These are phyloP conservation scores for Veloporphyrellus conicus DNA, from an alignment of 1,284 basidiomycete genomes.

Conservation along the genomic window DNA sequence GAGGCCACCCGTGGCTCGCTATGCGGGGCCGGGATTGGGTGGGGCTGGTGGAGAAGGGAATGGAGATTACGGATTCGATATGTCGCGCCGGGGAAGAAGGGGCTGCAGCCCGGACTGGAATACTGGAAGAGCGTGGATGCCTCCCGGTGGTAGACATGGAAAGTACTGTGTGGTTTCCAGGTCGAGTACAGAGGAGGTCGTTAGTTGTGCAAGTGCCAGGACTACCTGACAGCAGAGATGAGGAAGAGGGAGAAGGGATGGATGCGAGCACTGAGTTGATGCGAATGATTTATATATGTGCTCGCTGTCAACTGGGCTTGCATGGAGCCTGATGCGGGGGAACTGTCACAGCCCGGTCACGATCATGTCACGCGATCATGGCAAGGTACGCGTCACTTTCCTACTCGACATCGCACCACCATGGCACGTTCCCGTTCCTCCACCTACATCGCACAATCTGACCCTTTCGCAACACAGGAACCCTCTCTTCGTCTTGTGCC, in stretches of 20 bases:
- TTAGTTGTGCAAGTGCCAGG: background rate
- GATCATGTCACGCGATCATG: slow-evolving; percentile 19
- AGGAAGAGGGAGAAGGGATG: background rate
- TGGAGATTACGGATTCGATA: slow-evolving; percentile 59
- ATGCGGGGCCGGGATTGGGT: slow-evolving; percentile 36
- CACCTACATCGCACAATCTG: background rate
- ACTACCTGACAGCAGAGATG: background rate
- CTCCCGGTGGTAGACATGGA: slow-evolving; percentile 43
- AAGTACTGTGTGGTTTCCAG: background rate
- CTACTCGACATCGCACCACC: slow-evolving; percentile 19
- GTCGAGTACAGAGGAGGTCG: too few relatives aligned
- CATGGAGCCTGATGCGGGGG: slow-evolving; percentile 11
- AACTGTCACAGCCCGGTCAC: slow-evolving; percentile 28
- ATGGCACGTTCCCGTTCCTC: slow-evolving; percentile 36
- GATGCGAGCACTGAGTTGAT: slow-evolving; percentile 5
- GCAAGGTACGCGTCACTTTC: slow-evolving; percentile 27
- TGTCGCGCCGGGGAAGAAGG: slow-evolving; percentile 48
- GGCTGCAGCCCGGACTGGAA: slow-evolving; percentile 51
- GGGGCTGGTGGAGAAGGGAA: slow-evolving; percentile 48
- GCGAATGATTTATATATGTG: slow-evolving; percentile 22
- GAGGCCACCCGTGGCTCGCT: slow-evolving; percentile 29
- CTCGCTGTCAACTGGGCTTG: slow-evolving; percentile 1
- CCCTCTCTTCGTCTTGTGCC: slow-evolving; percentile 68
- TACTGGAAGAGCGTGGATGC: slow-evolving; percentile 56
- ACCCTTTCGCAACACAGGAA: slow-evolving; percentile 42